These are phyloP conservation scores for Pseudonitzschia multistriata DNA, from an alignment of 108 stramenopile genomes.

Conservation along the genomic window DNA sequence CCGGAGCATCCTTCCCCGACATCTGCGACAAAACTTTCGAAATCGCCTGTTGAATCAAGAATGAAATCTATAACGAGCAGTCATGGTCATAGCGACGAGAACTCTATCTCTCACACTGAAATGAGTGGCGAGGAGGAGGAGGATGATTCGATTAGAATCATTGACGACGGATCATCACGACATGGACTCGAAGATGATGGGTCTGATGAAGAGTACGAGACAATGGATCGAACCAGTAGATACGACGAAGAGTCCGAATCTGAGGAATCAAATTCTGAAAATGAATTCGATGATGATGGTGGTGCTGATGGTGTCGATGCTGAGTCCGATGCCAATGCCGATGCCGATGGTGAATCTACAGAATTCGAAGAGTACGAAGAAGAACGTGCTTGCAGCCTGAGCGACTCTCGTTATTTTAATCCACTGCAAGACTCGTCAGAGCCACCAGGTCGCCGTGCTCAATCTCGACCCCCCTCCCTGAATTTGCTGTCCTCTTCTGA, in stretches of 20 bases:
- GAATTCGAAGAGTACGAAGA: neutral
- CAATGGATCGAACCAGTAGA: neutral
- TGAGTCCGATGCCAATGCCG: neutral
- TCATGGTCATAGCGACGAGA: too few species aligned
- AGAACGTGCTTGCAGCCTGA: neutral
- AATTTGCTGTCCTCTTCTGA: neutral
- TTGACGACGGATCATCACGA: neutral
- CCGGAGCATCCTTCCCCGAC: neutral
- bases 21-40: neutral
- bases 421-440: neutral
- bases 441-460: neutral
- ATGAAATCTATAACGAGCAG: too few species aligned
- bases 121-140: neutral
- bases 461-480: neutral
- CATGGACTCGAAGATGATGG: neutral
- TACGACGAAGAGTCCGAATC: neutral
- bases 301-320: neutral
- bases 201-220: neutral
- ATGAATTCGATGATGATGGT: neutral
- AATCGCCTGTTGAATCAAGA: too few species aligned
- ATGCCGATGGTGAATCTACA: neutral
- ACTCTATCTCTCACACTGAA: too few species aligned
- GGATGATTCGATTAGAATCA: neutral
- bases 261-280: neutral
- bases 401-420: neutral